Evolutionary conservation across 78 protist genomes (phyloP).

Genomic region (Dictyostelium capitatum): DNA sequence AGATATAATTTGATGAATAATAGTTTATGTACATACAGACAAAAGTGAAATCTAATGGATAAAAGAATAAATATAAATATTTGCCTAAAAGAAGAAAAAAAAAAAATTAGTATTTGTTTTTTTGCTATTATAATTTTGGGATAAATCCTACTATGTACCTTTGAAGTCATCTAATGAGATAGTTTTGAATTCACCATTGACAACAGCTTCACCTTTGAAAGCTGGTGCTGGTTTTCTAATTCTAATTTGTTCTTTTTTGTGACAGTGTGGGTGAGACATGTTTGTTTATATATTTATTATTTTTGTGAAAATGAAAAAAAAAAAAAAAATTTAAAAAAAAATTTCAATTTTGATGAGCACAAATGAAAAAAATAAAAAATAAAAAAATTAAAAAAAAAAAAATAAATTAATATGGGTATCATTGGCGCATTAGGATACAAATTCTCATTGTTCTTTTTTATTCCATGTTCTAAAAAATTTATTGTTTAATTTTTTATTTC

Average conservation of each 20-base stretch:
- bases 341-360: too few relatives aligned
- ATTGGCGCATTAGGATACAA: too few relatives aligned
- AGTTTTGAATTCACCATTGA: slow-evolving; percentile 80
- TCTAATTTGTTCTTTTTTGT: slow-evolving; percentile 38
- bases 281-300: not conserved
- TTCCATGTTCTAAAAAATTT: too few relatives aligned
- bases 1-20: too few relatives aligned
- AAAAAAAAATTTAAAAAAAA: too few relatives aligned
- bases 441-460: too few relatives aligned
- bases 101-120: not conserved
- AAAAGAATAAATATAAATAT: slow-evolving; percentile 80
- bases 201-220: slow-evolving; percentile 75
- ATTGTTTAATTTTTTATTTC: too few relatives aligned
- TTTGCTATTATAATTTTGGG: not conserved
- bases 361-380: too few relatives aligned
- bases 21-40: not conserved
- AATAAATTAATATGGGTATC: too few relatives aligned
- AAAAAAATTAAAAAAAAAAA: too few relatives aligned
- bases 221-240: slow-evolving; percentile 82
- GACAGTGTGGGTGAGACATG: slow-evolving; percentile 35
- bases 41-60: slow-evolving; percentile 86
- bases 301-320: not conserved
- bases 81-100: slow-evolving; percentile 23
- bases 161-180: slow-evolving; percentile 68
- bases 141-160: too few relatives aligned